These are phyloP conservation scores for Capronia coronata DNA, from an alignment of 2,329 filamentous ascomycete genomes.

Conservation along the genomic window DNA sequence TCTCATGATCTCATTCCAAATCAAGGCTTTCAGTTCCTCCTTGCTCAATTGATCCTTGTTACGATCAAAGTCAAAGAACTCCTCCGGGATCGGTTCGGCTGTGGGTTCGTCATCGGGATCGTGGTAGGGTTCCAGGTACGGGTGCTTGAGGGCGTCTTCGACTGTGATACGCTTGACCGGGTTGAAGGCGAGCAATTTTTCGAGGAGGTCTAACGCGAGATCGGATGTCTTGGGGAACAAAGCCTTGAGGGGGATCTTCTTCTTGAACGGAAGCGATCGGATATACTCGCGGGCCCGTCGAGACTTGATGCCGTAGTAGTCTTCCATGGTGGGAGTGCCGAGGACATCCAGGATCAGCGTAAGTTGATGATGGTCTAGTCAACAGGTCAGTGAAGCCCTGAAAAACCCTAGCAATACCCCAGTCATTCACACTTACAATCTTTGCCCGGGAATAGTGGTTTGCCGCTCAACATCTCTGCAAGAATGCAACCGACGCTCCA, in stretches of 20 bases:
- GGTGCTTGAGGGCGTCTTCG: slow-evolving; percentile 93
- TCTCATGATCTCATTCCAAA: slow-evolving; percentile 94
- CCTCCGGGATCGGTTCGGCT: slow-evolving; percentile 90
- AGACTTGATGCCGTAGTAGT: slow-evolving; percentile 99
- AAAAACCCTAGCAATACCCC: too few relatives aligned
- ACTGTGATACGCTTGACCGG: slow-evolving; percentile 98
- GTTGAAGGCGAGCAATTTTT: slow-evolving; percentile 96
- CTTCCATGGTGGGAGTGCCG: slow-evolving; percentile 97
- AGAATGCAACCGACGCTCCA: slow-evolving; percentile 98
- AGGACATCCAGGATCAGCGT: slow-evolving; percentile 96
- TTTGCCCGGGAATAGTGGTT: slow-evolving; percentile 96
- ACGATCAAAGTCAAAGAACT: slow-evolving; percentile 99
- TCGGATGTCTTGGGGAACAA: slow-evolving; percentile 99
- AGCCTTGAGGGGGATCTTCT: slow-evolving; percentile 96
- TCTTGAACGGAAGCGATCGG: slow-evolving; percentile 95
- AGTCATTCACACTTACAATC: slow-evolving; percentile 63
- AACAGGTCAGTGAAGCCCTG: slow-evolving; percentile 3
- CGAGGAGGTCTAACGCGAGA: slow-evolving; percentile 82
- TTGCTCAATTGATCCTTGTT: slow-evolving; percentile 99
- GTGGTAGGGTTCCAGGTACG: slow-evolving; percentile 97
- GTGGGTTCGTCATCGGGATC: slow-evolving; percentile 98
- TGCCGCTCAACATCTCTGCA: slow-evolving; percentile 97
- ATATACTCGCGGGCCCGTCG: slow-evolving; percentile 96
- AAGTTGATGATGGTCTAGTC: slow-evolving; percentile 89
- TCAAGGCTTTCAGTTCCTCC: slow-evolving; percentile 91